Percentiles rank a stretch among this genome's conserved stretches.
Evolutionary conservation across 2,329 filamentous ascomycete genomes (phyloP).

Genomic region (Coccinonectria pachysandricola): DNA sequence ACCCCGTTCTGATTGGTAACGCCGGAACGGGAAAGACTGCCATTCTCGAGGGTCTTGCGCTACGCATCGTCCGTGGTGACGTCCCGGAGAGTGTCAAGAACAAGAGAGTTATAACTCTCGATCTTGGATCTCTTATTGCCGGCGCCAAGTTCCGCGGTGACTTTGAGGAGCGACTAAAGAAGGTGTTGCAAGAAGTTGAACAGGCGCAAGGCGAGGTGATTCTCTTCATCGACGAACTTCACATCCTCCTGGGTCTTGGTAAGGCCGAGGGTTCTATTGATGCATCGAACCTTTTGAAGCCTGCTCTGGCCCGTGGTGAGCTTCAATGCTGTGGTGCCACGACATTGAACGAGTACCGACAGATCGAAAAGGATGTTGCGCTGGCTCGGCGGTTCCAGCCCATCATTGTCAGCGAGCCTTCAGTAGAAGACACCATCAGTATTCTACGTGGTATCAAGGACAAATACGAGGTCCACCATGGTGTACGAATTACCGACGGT

Average conservation of each 20-base stretch:
- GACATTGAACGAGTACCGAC: constrained; percentile 81
- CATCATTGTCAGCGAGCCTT: constrained; percentile 85
- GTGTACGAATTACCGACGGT: constrained; percentile 86
- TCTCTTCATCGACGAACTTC: constrained; percentile 89
- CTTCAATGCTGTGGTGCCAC: constrained; percentile 94
- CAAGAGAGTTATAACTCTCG: constrained; percentile 77
- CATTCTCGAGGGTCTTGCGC: constrained; percentile 79
- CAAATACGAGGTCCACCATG: constrained; percentile 94
- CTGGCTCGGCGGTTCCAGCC: constrained; percentile 89
- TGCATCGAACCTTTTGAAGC: constrained; percentile 89
- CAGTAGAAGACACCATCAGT: constrained; percentile 84
- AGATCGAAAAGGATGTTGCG: constrained; percentile 93
- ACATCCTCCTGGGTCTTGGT: constrained; percentile 81
- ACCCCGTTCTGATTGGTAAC: constrained; percentile 85
- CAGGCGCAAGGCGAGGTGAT: constrained; percentile 84
- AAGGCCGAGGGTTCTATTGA: constrained; percentile 96
- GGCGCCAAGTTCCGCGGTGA: constrained; percentile 93
- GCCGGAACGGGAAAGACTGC: constrained; percentile 93
- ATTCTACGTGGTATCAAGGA: constrained; percentile 96
- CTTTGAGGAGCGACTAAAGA: constrained; percentile 89
- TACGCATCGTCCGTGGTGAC: constrained; percentile 83
- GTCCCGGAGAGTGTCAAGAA: constrained; percentile 95
- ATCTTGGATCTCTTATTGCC: constrained; percentile 86
- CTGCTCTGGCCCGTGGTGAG: constrained; percentile 83
- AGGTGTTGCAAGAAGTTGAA: constrained; percentile 82